These are phyloP conservation scores for Coix lacrymajobi DNA, from an alignment of 176 grass and related monocot genomes.

Conservation along the genomic window DNA sequence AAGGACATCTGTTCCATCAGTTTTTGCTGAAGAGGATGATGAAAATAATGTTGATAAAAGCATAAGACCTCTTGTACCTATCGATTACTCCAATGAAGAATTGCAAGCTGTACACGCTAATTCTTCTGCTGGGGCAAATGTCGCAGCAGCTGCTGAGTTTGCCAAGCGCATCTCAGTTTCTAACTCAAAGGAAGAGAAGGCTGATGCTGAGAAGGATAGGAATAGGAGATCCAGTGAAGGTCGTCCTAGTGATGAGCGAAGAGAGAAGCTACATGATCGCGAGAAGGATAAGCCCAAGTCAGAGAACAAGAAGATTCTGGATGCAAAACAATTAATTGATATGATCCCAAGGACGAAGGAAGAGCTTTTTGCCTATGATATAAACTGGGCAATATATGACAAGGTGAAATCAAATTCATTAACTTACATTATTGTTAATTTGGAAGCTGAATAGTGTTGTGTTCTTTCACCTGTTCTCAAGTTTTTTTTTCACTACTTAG, in stretches of 20 bases:
- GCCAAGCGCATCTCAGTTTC: constrained; percentile 74
- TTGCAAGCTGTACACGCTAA: constrained; percentile 67
- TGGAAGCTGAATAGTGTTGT: background rate
- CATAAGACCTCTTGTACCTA: constrained; percentile 86
- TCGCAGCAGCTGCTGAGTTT: constrained; percentile 80
- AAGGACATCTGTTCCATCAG: constrained; percentile 81
- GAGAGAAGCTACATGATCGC: constrained; percentile 47
- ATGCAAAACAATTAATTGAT: constrained; percentile 97
- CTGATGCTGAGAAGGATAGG: constrained; percentile 55
- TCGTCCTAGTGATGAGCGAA: constrained; percentile 40
- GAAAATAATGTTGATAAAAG: constrained; percentile 73
- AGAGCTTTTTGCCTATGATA: constrained; percentile 90
- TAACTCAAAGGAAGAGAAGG: constrained; percentile 69
- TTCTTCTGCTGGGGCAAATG: constrained; percentile 53
- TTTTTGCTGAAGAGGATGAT: constrained; percentile 83
- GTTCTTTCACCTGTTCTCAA: background rate
- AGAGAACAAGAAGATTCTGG: constrained; percentile 81
- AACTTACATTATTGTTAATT: constrained; percentile 16
- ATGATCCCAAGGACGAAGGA: constrained; percentile 99
- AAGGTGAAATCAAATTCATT: constrained; percentile 50
- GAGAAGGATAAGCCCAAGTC: constrained; percentile 68
- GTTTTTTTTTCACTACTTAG: background rate
- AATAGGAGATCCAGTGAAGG: constrained; percentile 55
- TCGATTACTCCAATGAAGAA: constrained; percentile 94
- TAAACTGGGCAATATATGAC: constrained; percentile 94